Evolutionary conservation across 257 asterid species (phyloP).

Genomic region (Nyctanthes arbortristis): DNA sequence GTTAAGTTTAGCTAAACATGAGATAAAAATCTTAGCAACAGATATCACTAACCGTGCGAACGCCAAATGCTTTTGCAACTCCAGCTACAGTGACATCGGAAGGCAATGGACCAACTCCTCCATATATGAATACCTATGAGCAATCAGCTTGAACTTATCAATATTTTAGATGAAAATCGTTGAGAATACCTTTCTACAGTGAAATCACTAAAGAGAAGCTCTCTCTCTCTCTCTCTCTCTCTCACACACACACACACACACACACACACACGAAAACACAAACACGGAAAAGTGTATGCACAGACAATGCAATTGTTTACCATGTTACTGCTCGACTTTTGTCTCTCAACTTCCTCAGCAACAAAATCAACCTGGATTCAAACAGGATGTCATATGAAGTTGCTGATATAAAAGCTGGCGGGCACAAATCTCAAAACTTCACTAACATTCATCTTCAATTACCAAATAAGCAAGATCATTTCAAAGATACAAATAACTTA

Average conservation of each 20-base stretch:
- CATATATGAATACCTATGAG: slow-evolving; percentile 75
- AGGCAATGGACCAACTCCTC: slow-evolving; percentile 88
- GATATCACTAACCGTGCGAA: slow-evolving; percentile 57
- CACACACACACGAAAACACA: background rate
- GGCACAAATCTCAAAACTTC: background rate
- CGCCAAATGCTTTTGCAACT: slow-evolving; percentile 95
- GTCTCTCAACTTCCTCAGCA: slow-evolving; percentile 87
- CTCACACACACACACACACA: background rate
- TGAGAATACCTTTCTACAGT: background rate
- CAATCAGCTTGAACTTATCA: background rate
- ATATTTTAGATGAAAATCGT: background rate
- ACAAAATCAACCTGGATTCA: slow-evolving; percentile 77
- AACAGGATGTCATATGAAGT: background rate
- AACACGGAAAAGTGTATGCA: no score
- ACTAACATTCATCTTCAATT: background rate
- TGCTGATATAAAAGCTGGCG: background rate
- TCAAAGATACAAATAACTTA: slow-evolving; percentile 34
- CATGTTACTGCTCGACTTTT: slow-evolving; percentile 67
- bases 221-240: slow-evolving; percentile 9
- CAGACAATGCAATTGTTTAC: slow-evolving; percentile 38
- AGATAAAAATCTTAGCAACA: background rate
- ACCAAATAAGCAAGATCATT: background rate
- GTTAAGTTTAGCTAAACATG: background rate
- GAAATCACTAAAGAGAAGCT: background rate
- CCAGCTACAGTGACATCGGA: slow-evolving; percentile 93